phyloP scores from a whole-genome alignment of 257 asterid species.

The Solanum arcanum region DNA sequence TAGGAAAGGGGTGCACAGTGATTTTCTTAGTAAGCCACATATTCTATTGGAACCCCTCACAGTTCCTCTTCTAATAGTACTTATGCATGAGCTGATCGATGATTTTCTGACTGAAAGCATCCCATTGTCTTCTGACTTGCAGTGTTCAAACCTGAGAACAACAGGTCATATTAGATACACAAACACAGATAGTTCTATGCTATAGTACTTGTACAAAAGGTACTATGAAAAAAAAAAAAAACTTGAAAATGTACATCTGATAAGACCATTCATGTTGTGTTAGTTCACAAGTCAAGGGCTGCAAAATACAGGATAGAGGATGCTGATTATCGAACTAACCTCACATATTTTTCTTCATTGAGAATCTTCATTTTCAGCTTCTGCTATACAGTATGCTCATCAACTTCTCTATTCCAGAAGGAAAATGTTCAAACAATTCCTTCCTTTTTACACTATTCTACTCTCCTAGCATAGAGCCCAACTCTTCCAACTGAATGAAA shows the following conservation, averaged over 20 bases:
- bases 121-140: not conserved
- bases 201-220: not conserved
- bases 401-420: not conserved
- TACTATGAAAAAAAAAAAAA: not conserved
- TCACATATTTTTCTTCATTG: not conserved
- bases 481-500: not conserved
- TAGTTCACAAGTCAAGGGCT: not conserved
- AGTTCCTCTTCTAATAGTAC: slow-evolving; percentile 15
- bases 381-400: not conserved
- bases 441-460: not conserved
- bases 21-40: slow-evolving; percentile 10
- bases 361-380: not conserved
- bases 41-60: slow-evolving; percentile 16
- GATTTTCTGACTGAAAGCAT: not conserved
- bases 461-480: not conserved
- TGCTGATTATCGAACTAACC: not conserved
- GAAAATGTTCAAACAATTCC: not conserved
- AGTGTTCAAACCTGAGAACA: not conserved
- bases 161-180: not conserved
- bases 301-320: not conserved
- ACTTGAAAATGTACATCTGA: not conserved
- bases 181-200: not conserved
- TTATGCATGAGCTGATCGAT: slow-evolving; percentile 3
- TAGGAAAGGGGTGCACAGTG: not conserved
- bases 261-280: not conserved